These are phyloP conservation scores for Chlamydomonas reinhardtii DNA, from an alignment of 163 green algal genomes.

Conservation along the genomic window DNA sequence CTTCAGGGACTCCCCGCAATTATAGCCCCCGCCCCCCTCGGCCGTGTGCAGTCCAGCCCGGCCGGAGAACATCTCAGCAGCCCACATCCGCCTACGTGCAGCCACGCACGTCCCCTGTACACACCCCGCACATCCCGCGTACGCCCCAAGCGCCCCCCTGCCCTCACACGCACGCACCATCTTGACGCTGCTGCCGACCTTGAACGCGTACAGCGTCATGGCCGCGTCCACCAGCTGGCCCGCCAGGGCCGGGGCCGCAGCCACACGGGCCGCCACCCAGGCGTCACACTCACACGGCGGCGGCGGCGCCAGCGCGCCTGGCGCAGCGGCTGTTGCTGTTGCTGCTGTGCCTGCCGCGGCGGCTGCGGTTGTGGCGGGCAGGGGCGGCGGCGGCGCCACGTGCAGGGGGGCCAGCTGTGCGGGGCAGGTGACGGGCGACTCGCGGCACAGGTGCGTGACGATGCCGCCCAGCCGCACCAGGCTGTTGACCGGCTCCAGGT, in stretches of 20 bases:
- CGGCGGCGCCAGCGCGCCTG: not conserved
- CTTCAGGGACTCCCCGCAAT: too few relatives aligned
- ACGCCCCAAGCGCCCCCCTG: too few relatives aligned
- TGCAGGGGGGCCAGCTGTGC: slow-evolving; percentile 52
- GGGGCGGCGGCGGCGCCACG: slow-evolving; percentile 22
- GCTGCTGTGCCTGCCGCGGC: not conserved
- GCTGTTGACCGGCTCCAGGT: slow-evolving; percentile 58
- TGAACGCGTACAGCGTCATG: slow-evolving; percentile 47
- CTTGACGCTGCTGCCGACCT: slow-evolving; percentile 28
- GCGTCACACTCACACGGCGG: slow-evolving; percentile 1
- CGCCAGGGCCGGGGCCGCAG: not conserved
- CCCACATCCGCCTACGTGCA: too few relatives aligned
- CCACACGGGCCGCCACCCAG: not conserved
- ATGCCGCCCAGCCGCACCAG: slow-evolving; percentile 78
- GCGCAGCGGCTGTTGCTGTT: not conserved
- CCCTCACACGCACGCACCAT: slow-evolving; percentile 47
- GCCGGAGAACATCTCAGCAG: too few relatives aligned
- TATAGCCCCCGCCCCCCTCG: too few relatives aligned
- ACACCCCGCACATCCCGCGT: too few relatives aligned
- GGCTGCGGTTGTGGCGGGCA: not conserved
- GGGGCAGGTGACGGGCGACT: slow-evolving; percentile 51
- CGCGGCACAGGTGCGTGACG: slow-evolving; percentile 78
- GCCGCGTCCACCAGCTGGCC: slow-evolving; percentile 45
- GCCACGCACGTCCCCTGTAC: too few relatives aligned
- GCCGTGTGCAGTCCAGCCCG: too few relatives aligned